These are phyloP conservation scores for Ustilago cynodontis DNA, from an alignment of 1,284 basidiomycete species.

Conservation along the genomic window DNA sequence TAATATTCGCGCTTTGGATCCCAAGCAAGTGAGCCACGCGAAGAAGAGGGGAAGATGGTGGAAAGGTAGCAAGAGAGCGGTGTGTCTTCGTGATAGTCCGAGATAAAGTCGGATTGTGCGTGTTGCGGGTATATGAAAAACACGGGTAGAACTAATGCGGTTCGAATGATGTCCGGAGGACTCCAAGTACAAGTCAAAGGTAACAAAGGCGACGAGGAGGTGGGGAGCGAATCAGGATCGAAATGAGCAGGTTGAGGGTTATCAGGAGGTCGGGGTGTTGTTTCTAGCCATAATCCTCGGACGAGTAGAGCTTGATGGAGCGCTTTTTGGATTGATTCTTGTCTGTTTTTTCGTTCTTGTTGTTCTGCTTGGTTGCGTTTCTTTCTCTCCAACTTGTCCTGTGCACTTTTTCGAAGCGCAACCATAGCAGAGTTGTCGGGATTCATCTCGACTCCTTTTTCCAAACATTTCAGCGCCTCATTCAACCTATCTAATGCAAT, in stretches of 20 bases:
- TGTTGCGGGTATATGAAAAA: slow-evolving; percentile 94
- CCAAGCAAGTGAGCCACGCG: slow-evolving; percentile 79
- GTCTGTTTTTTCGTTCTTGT: slow-evolving; percentile 73
- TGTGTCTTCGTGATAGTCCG: slow-evolving; percentile 86
- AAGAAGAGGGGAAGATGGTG: slow-evolving; percentile 81
- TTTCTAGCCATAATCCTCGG: slow-evolving; percentile 65
- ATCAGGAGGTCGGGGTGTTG: slow-evolving; percentile 72
- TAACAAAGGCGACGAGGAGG: slow-evolving; percentile 46
- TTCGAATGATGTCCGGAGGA: slow-evolving; percentile 70
- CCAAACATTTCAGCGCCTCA: slow-evolving; percentile 60
- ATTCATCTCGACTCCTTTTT: slow-evolving; percentile 45
- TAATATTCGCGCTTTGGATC: slow-evolving; percentile 82
- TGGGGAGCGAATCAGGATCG: slow-evolving; percentile 70
- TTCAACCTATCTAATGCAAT: slow-evolving; percentile 49
- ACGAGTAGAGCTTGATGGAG: slow-evolving; percentile 78
- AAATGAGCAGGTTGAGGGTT: slow-evolving; percentile 74
- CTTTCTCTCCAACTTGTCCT: slow-evolving; percentile 65
- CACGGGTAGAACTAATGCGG: slow-evolving; percentile 83
- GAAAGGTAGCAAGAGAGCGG: slow-evolving; percentile 83
- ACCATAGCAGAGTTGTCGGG: slow-evolving; percentile 45
- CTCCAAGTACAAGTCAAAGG: slow-evolving; percentile 58
- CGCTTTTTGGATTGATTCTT: slow-evolving; percentile 72
- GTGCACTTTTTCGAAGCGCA: slow-evolving; percentile 71
- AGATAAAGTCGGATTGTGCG: slow-evolving; percentile 86
- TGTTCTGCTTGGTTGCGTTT: slow-evolving; percentile 74